Evolutionary conservation across 495 filamentous ascomycete species (phyloP).

Genomic region (Penicillium simplicissimum): DNA sequence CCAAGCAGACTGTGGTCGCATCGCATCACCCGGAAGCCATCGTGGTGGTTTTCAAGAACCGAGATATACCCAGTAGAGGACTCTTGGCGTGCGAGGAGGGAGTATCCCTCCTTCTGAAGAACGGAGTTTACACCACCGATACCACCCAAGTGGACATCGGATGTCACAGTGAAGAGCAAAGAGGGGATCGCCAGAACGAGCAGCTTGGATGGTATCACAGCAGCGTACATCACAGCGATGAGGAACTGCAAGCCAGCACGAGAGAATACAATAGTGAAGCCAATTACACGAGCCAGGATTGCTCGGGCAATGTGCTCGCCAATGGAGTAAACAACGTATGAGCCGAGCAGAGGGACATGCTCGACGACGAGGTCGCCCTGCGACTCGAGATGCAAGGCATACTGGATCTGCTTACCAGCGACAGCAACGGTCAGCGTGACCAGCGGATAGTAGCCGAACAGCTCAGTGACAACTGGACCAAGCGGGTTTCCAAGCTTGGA

Average conservation of each 20-base stretch:
- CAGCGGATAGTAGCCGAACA: constrained; percentile 69
- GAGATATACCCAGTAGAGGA: constrained; percentile 91
- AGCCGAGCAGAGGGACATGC: constrained; percentile 58
- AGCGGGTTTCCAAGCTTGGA: constrained; percentile 60
- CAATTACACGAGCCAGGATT: constrained; percentile 57
- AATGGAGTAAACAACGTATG: constrained; percentile 63
- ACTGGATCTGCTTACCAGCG: constrained; percentile 62
- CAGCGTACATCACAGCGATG: constrained; percentile 60
- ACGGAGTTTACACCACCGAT: constrained; percentile 61
- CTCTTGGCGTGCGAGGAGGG: constrained; percentile 75
- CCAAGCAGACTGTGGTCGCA: constrained; percentile 94
- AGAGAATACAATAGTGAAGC: constrained; percentile 62
- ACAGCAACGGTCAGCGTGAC: constrained; percentile 66
- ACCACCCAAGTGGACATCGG: constrained; percentile 69
- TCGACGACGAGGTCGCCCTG: constrained; percentile 58
- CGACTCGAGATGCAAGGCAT: constrained; percentile 52
- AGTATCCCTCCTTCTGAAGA: constrained; percentile 51
- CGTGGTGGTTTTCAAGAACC: constrained; percentile 70
- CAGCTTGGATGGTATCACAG: constrained; percentile 67
- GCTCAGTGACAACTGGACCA: constrained; percentile 76
- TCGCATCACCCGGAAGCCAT: constrained; percentile 78
- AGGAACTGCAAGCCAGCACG: constrained; percentile 70
- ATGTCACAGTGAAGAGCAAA: constrained; percentile 64
- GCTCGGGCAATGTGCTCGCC: constrained; percentile 53
- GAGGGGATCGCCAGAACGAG: constrained; percentile 65